Percentiles rank a stretch among this genome's conserved stretches.
Evolutionary conservation across 2,329 filamentous ascomycete genomes (phyloP).

Genomic region (Fusarium compactum): DNA sequence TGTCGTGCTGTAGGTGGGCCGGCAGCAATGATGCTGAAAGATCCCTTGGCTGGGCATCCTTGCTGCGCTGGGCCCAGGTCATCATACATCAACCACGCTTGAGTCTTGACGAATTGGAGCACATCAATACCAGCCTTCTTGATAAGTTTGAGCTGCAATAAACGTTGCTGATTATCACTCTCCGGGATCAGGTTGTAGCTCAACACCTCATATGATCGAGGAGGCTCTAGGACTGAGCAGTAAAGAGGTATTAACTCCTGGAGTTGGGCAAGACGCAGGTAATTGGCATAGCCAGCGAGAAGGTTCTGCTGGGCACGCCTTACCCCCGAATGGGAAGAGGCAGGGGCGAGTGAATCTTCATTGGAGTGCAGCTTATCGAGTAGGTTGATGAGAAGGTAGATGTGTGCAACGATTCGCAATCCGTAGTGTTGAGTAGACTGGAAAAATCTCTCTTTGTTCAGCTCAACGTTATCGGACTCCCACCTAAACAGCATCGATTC

Average conservation of each 20-base stretch:
- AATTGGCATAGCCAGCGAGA: conserved; percentile 83
- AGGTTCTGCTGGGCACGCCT: conserved; percentile 76
- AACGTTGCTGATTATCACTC: conserved; percentile 72
- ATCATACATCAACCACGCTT: conserved; percentile 67
- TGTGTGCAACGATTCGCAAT: conserved; percentile 76
- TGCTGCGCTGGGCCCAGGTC: conserved; percentile 55
- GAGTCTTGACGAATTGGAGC: conserved; percentile 77
- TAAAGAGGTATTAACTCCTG: conserved; percentile 88
- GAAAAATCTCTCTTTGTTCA: conserved; percentile 63
- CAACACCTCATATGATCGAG: conserved; percentile 76
- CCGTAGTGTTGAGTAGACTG: conserved; percentile 70
- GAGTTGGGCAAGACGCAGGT: conserved; percentile 77
- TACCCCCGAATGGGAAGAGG: conserved; percentile 37
- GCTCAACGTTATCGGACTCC: conserved; percentile 46
- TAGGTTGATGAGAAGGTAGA: conserved; percentile 73
- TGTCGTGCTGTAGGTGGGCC: conserved; percentile 51
- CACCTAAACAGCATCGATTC: conserved; percentile 48
- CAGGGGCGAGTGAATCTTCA: conserved; percentile 26
- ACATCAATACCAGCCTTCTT: conserved; percentile 79
- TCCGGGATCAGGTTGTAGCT: conserved; percentile 83
- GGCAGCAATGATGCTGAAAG: conserved; percentile 65
- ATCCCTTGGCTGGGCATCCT: conserved; percentile 56
- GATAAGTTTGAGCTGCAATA: conserved; percentile 79
- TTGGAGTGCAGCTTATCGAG: conserved; percentile 67
- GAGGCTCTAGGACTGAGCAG: conserved; percentile 78